These are phyloP conservation scores for Xerocomellus amylosporus DNA, from an alignment of 768 basidiomycete genomes.

Conservation along the genomic window DNA sequence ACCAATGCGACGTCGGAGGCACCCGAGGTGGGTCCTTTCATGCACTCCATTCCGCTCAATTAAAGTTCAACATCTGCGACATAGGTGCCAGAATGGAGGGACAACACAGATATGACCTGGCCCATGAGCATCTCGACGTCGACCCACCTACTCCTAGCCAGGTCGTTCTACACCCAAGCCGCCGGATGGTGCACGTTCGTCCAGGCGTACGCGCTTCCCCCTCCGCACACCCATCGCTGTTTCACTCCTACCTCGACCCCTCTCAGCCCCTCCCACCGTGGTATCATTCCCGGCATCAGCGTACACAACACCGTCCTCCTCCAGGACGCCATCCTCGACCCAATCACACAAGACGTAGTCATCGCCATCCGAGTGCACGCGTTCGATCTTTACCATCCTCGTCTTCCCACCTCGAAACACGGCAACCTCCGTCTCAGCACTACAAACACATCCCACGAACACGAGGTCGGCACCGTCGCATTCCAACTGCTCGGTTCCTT, in stretches of 20 bases:
- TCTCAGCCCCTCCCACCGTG: slow-evolving; percentile 11
- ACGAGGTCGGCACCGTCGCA: slow-evolving; percentile 6
- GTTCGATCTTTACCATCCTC: neutral
- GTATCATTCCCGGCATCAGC: slow-evolving; percentile 2
- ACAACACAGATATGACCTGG: neutral
- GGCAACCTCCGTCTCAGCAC: slow-evolving; percentile 11
- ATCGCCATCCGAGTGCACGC: slow-evolving; percentile 5
- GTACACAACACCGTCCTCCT: slow-evolving; percentile 4
- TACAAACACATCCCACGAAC: neutral
- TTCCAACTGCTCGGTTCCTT: slow-evolving; percentile 5
- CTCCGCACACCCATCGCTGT: neutral
- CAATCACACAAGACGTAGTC: slow-evolving; percentile 7
- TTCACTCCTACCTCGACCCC: neutral
- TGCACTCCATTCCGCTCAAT: neutral
- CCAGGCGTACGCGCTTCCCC: slow-evolving; percentile 15
- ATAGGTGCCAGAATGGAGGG: neutral
- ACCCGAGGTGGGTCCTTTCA: slow-evolving; percentile 2
- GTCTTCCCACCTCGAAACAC: neutral
- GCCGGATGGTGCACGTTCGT: slow-evolving; percentile 7
- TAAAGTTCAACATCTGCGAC: neutral
- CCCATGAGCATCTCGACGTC: slow-evolving; percentile 17
- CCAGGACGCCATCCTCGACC: slow-evolving; percentile 8
- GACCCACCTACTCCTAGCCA: slow-evolving; percentile 17
- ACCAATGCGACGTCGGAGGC: neutral
- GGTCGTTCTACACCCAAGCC: neutral